A percentile compares a stretch with the other conserved stretches of the same genome.
Evolutionary conservation across 164 flowering plant species (phyloP).

Genomic region (Nelumbo lutea): DNA sequence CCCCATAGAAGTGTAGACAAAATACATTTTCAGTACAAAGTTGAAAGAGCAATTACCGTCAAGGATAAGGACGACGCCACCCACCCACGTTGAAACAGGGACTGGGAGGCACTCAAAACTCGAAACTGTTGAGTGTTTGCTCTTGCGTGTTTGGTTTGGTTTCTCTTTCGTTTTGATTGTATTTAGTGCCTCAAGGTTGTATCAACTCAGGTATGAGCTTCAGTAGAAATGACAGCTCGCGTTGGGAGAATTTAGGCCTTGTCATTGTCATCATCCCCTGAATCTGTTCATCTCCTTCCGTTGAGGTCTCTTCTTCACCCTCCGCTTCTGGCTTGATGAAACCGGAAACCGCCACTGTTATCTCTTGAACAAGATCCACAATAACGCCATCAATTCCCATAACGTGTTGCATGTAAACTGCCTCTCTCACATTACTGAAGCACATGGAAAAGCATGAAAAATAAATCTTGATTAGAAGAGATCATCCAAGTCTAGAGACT

Average conservation of each 20-base stretch:
- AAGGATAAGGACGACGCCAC: too few relatives aligned
- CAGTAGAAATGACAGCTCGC: conserved; percentile 70
- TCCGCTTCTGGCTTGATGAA: conserved; percentile 37
- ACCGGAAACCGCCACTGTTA: conserved; percentile 50
- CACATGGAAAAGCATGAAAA: neutral
- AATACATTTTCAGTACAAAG: too few relatives aligned
- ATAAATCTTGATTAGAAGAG: too few relatives aligned
- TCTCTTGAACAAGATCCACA: conserved; percentile 75
- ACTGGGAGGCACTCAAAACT: too few relatives aligned
- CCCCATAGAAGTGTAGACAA: too few relatives aligned
- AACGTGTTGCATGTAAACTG: conserved; percentile 84
- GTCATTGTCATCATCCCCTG: conserved; percentile 5
- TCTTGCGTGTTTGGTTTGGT: too few relatives aligned
- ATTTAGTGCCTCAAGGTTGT: conserved; percentile 21
- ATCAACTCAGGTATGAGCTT: conserved; percentile 83
- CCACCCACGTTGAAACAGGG: too few relatives aligned
- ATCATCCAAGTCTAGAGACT: too few relatives aligned
- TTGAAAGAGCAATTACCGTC: too few relatives aligned
- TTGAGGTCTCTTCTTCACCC: conserved; percentile 13
- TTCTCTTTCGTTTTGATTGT: too few relatives aligned
- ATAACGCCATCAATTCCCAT: conserved; percentile 97
- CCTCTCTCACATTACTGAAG: conserved; percentile 79
- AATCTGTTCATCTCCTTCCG: conserved; percentile 23
- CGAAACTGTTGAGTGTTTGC: too few relatives aligned
- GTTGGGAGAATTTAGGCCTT: conserved; percentile 50